Conservation (phyloP, 192 early-diverging fungal genomes). For the Backusella liffmaniae region DNA sequence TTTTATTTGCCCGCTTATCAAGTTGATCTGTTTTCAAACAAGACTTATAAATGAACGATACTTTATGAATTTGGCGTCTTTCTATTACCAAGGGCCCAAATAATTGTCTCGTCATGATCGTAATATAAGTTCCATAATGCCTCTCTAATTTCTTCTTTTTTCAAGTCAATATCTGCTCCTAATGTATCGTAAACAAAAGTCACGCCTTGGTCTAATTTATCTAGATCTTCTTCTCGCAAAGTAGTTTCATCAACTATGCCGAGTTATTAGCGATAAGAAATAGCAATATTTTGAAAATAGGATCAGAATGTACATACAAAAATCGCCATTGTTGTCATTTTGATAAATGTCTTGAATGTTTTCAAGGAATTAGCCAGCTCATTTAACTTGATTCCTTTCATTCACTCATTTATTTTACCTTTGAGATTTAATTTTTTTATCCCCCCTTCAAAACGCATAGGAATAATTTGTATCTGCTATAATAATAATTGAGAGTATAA, state of each 20-base stretch:
- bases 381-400: background rate
- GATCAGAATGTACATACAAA: background rate
- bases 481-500: no score
- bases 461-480: background rate
- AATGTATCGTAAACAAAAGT: constrained; percentile 58
- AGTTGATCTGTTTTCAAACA: background rate
- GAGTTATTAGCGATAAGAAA: background rate
- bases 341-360: background rate
- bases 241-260: constrained; percentile 17
- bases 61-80: background rate
- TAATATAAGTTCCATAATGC: constrained; percentile 75
- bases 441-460: background rate
- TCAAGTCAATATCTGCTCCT: constrained; percentile 53
- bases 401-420: background rate
- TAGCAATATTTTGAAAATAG: no score
- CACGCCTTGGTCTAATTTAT: constrained; percentile 51
- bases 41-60: background rate
- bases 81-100: constrained; percentile 68
- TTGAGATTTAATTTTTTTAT: background rate
- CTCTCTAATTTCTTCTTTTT: constrained; percentile 65
- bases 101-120: constrained; percentile 64
- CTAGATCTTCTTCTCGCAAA: constrained; percentile 33
- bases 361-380: background rate
- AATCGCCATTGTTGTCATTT: background rate
- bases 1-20: constrained; percentile 1